Conservation (phyloP, 2,329 filamentous ascomycete species). For the Zasmidium angulare region DNA sequence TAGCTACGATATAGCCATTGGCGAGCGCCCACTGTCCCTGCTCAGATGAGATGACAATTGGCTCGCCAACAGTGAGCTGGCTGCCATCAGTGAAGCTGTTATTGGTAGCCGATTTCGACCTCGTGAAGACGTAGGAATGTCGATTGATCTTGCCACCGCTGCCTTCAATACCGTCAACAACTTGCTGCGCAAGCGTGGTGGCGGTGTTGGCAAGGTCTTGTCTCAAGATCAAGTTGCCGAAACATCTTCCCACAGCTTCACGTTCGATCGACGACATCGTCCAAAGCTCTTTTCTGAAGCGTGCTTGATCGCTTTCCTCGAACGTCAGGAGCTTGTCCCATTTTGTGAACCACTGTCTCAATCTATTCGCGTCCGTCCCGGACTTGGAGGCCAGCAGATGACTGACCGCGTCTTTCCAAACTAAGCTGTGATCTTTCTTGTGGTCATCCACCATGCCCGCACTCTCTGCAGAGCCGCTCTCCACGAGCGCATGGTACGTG, state of each 20-base stretch:
- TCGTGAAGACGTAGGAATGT: constrained; percentile 81
- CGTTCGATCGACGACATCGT: constrained; percentile 89
- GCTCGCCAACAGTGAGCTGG: constrained; percentile 81
- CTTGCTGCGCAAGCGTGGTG: constrained; percentile 11
- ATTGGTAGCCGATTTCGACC: constrained; percentile 47
- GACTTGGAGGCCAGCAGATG: constrained; percentile 25
- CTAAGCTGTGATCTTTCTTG: constrained; percentile 32
- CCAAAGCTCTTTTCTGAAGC: constrained; percentile 87
- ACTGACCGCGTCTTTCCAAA: constrained; percentile 72
- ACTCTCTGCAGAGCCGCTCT: constrained; percentile 76
- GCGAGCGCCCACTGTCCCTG: constrained; percentile 92
- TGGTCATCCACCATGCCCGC: constrained; percentile 73
- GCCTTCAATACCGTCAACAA: constrained; percentile 32
- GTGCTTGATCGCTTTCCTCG: constrained; percentile 88
- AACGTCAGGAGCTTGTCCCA: constrained; percentile 93
- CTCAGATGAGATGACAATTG: constrained; percentile 95
- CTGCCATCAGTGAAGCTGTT: constrained; percentile 86
- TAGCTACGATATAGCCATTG: constrained; percentile 82
- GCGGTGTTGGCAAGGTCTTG: constrained; percentile 28
- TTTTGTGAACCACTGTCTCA: constrained; percentile 84
- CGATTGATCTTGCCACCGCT: constrained; percentile 80
- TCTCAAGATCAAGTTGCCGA: constrained; percentile 81
- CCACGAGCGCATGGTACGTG: constrained; percentile 86
- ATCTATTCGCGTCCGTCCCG: constrained; percentile 52
- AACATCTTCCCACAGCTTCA: constrained; percentile 85